These are phyloP conservation scores for Selaginella tamariscina DNA, from an alignment of 75 land plant species.

Conservation along the genomic window DNA sequence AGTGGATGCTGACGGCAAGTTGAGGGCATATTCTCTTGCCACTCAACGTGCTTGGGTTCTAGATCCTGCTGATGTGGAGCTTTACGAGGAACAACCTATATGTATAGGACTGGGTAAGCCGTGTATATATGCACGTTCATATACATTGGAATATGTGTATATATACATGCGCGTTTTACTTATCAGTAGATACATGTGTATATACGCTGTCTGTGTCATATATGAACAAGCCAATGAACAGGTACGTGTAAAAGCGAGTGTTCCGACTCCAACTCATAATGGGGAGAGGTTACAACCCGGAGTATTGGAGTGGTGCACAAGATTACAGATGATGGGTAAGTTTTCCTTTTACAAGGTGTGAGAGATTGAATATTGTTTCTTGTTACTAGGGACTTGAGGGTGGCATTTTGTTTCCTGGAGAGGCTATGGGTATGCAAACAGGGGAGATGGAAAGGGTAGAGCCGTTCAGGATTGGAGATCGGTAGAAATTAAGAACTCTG, in stretches of 20 bases:
- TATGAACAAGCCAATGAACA: too few relatives aligned
- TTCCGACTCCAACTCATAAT: slow-evolving; percentile 62
- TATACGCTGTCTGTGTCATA: too few relatives aligned
- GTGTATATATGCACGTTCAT: too few relatives aligned
- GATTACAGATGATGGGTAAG: slow-evolving; percentile 50
- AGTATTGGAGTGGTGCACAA: slow-evolving; percentile 84
- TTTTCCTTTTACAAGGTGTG: too few relatives aligned
- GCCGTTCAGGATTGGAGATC: slow-evolving; percentile 60
- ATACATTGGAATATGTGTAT: too few relatives aligned
- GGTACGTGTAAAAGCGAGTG: slow-evolving; percentile 54
- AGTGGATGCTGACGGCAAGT: slow-evolving; percentile 81
- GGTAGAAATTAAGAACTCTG: slow-evolving; percentile 45
- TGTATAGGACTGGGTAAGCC: slow-evolving; percentile 79
- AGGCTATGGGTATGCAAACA: slow-evolving; percentile 81
- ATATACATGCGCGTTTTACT: too few relatives aligned
- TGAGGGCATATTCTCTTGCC: slow-evolving; percentile 57
- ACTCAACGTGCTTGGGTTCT: slow-evolving; percentile 75
- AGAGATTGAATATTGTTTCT: too few relatives aligned
- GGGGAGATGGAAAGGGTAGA: slow-evolving; percentile 64
- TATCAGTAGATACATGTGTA: too few relatives aligned
- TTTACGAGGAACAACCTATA: slow-evolving; percentile 57
- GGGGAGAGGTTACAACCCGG: slow-evolving; percentile 74
- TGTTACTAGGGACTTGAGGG: slow-evolving; percentile 69
- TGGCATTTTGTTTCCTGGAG: slow-evolving; percentile 80
- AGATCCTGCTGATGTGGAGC: slow-evolving; percentile 85